These are phyloP conservation scores for Polyplosphaeria fusca DNA, from an alignment of 495 filamentous ascomycete genomes.

Conservation along the genomic window DNA sequence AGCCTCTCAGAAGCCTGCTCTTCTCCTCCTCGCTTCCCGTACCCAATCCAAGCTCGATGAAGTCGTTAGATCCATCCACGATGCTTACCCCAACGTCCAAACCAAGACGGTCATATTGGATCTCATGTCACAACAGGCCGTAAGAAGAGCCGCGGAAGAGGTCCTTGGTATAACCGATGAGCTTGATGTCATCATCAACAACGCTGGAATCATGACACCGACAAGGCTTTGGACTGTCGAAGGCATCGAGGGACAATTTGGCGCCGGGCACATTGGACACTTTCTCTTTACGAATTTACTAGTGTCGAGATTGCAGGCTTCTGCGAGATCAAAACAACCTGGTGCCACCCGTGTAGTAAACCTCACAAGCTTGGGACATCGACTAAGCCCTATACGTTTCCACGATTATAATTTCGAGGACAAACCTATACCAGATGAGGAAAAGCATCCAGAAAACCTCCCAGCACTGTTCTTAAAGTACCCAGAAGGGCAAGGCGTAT, in stretches of 20 bases:
- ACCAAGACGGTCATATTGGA: constrained; percentile 47
- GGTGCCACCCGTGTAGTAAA: constrained; percentile 29
- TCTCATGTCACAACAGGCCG: constrained; percentile 46
- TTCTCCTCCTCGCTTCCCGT: constrained; percentile 55
- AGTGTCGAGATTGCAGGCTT: constrained; percentile 5
- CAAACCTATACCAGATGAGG: constrained; percentile 25
- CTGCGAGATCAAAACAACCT: constrained; percentile 8
- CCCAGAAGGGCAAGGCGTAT: constrained; percentile 12
- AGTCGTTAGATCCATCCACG: constrained; percentile 44
- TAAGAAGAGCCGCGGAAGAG: constrained; percentile 46
- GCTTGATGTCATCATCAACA: constrained; percentile 34
- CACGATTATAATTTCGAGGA: constrained; percentile 33
- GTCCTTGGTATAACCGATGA: constrained; percentile 39
- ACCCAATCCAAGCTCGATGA: constrained; percentile 50
- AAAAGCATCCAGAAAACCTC: constrained; percentile 3
- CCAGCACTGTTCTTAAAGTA: constrained; percentile 5
- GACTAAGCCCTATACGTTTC: constrained; percentile 29
- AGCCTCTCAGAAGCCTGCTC: constrained; percentile 50
- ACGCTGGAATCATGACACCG: constrained; percentile 22
- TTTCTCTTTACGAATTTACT: constrained; percentile 32
- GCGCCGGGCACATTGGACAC: constrained; percentile 36
- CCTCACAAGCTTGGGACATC: constrained; percentile 25
- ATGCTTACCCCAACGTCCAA: constrained; percentile 38
- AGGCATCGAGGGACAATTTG: constrained; percentile 58
- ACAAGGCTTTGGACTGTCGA: constrained; percentile 14